Percentiles rank a stretch among this genome's conserved stretches.
Evolutionary conservation across 805 yeast genomes (phyloP).

Genomic region (Maudiozyma pseudohumilis): DNA sequence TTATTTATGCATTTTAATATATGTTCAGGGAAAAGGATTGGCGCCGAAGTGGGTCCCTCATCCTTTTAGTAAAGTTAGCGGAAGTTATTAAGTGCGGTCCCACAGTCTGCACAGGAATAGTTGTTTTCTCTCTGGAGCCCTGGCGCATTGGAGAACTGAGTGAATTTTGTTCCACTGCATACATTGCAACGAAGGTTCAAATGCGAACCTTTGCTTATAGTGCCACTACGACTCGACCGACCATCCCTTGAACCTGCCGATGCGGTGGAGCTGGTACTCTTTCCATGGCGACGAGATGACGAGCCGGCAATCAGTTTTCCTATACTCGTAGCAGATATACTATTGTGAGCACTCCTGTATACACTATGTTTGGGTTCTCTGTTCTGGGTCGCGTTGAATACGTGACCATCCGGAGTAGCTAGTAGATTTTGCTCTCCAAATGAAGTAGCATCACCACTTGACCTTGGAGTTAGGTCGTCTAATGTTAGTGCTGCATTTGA

Average conservation of each 20-base stretch:
- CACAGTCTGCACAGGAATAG: slow-evolving; percentile 23
- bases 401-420: not conserved
- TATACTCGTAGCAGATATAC: not conserved
- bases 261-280: not conserved
- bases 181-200: slow-evolving; percentile 22
- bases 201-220: too few species aligned
- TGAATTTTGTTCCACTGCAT: slow-evolving; percentile 22
- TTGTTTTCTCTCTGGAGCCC: slow-evolving; percentile 9
- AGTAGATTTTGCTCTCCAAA: not conserved
- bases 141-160: slow-evolving; percentile 5
- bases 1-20: too few species aligned
- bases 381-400: not conserved
- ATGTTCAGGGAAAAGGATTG: too few species aligned
- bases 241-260: too few species aligned
- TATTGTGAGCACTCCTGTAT: not conserved
- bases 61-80: slow-evolving; percentile 9
- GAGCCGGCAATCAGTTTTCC: not conserved
- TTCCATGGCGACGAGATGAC: not conserved
- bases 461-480: not conserved
- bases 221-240: too few species aligned
- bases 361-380: not conserved
- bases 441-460: not conserved
- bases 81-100: slow-evolving; percentile 20
- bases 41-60: too few species aligned
- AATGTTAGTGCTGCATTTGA: not conserved